Evolutionary conservation across 306 rosid species (phyloP).

Genomic region (Leucaena leucocephala): DNA sequence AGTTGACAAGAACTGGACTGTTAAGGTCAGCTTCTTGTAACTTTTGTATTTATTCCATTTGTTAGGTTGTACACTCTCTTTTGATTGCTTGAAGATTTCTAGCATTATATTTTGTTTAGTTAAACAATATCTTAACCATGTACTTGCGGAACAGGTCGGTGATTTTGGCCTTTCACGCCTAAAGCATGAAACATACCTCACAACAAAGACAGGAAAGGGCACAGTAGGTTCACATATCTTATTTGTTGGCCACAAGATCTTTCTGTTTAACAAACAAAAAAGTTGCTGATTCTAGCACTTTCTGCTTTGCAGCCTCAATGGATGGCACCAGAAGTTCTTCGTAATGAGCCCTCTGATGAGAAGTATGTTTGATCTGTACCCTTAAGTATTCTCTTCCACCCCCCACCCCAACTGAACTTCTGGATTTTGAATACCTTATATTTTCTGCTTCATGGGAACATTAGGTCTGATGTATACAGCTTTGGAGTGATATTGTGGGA

Average conservation of each 20-base stretch:
- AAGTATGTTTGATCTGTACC: constrained; percentile 60
- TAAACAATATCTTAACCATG: constrained; percentile 29
- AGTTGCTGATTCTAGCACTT: constrained; percentile 32
- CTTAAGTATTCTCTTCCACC: constrained; percentile 3
- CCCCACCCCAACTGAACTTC: constrained; percentile 2
- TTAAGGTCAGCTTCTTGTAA: constrained; percentile 65
- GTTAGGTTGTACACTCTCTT: constrained; percentile 22
- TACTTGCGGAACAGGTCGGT: constrained; percentile 69
- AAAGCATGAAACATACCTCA: constrained; percentile 87
- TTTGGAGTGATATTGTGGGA: constrained; percentile 98
- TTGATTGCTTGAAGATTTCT: constrained; percentile 19
- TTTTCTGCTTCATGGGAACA: constrained; percentile 37
- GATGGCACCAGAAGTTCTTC: constrained; percentile 99
- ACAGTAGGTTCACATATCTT: constrained; percentile 56
- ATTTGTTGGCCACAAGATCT: constrained; percentile 5
- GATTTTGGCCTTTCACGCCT: constrained; percentile 99
- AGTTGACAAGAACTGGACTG: constrained; percentile 94
- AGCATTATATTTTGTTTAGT: constrained; percentile 16
- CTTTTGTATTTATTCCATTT: constrained; percentile 18
- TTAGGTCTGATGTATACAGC: constrained; percentile 98
- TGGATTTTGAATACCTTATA: constrained; percentile 17
- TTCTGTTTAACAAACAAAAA: not conserved
- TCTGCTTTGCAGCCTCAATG: constrained; percentile 86
- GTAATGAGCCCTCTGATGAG: constrained; percentile 95
- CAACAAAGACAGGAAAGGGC: constrained; percentile 96